Base-by-base conservation (phyloP, 441 rosid genomes). In the Rhodomyrtus psidioides region DNA sequence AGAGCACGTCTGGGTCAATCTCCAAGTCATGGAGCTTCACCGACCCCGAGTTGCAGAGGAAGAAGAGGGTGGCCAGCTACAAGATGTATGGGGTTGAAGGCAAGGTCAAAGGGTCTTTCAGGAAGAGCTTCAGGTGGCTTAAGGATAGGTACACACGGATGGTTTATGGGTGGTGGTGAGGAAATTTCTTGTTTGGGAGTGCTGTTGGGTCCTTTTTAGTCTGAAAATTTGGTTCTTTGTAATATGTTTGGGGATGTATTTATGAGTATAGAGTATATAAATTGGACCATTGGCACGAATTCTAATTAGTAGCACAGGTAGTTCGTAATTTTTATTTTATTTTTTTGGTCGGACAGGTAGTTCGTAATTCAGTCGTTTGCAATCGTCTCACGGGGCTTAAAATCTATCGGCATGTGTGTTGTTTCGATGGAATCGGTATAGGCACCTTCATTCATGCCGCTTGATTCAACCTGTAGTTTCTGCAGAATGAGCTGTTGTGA, bases 31-130 rank as follows among this genome's bases (percentile, higher is more conserved):
- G 97, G 98, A 92, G 89, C 85, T 54, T 93, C 6, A 34, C 82
- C 16, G 98, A 96, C 88, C 96, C 98, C 62, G 99, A 96, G 89
- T 91, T 95, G 59, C 93, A 92, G 82, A 91, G 99, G 94, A 96
- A 93, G 93, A 95, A 91, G 91, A 92, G 99, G 91, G 97, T 96
- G 84, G 98, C 99, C 39, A 91, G 95, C 89, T 96, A 96, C 70
- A 96, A 94, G 90, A 95, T 93, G 97, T 96, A 94, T 85, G 87
- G 93, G 84, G 97, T 91, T 75, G 97, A 96, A 87, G 97, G 97
- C 16, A 94, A 95, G 89, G 95, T 94, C 87, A 96, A 95, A 85
- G 97, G 98, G 82, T 90, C 94, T 46, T 91, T 95, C 82, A 91
- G 94, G 88, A 95, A 91, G 90, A 94, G 98, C 84, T 90, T 95